A percentile compares a stretch with the other conserved stretches of the same genome.
These are phyloP conservation scores for Sanguinoderma infundibulare DNA, from an alignment of 1,284 basidiomycete genomes.

Conservation along the genomic window DNA sequence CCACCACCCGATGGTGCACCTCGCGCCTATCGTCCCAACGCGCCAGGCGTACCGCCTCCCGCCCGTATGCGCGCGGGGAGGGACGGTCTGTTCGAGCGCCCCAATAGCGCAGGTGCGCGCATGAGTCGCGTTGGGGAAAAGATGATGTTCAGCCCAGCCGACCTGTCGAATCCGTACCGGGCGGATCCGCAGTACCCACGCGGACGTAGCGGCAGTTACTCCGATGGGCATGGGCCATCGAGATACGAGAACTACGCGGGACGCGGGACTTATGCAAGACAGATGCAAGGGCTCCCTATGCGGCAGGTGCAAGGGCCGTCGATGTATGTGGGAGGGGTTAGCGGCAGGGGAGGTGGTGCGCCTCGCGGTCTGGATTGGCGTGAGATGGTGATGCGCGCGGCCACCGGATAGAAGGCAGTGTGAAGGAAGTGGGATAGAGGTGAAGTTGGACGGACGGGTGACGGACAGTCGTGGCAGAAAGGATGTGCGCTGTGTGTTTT, in stretches of 20 bases:
- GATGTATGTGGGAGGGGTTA: conserved; percentile 1
- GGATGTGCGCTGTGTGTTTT: background rate
- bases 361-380: conserved; percentile 17
- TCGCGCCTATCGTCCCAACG: background rate
- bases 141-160: conserved; percentile 4
- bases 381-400: conserved; percentile 25
- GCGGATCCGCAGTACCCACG: conserved; percentile 27
- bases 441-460: background rate
- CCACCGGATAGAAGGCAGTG: background rate
- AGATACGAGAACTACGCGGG: background rate
- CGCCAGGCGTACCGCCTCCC: conserved; percentile 11
- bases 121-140: background rate
- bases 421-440: background rate
- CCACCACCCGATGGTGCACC: background rate
- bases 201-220: conserved; percentile 12
- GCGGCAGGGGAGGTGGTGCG: background rate
- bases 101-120: conserved; percentile 25
- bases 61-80: conserved; percentile 20
- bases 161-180: conserved; percentile 28
- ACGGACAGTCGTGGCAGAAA: background rate
- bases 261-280: background rate
- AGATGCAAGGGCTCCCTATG: background rate
- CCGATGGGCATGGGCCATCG: background rate
- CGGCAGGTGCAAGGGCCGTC: background rate
- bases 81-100: conserved; percentile 26